Evolutionary conservation across 805 yeast genomes (phyloP).

Genomic region (Priceomyces castillae): DNA sequence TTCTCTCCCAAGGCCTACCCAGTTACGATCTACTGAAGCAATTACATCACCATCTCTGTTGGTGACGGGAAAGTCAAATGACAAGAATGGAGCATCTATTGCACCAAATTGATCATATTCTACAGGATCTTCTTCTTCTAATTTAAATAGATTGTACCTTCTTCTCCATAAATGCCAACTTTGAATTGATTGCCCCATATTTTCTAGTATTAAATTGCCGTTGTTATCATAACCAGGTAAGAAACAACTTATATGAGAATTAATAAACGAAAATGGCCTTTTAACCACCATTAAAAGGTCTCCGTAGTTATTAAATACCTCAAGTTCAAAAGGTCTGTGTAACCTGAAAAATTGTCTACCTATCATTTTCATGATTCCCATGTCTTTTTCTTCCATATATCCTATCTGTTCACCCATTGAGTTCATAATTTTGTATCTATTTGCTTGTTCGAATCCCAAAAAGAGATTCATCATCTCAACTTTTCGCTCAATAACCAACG

Average conservation of each 20-base stretch:
- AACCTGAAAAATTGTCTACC: constrained; percentile 79
- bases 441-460: constrained; percentile 90
- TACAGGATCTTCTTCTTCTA: constrained; percentile 38
- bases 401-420: constrained; percentile 74
- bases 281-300: constrained; percentile 61
- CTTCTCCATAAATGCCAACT: constrained; percentile 96
- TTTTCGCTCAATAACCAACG: constrained; percentile 82
- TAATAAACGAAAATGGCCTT: constrained; percentile 84
- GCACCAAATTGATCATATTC: constrained; percentile 76
- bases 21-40: constrained; percentile 84
- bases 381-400: constrained; percentile 76
- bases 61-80: constrained; percentile 79
- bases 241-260: constrained; percentile 77
- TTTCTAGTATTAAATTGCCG: constrained; percentile 39
- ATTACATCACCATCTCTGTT: constrained; percentile 57
- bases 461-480: constrained; percentile 85
- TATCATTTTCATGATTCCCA: constrained; percentile 63
- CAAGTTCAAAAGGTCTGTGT: constrained; percentile 83
- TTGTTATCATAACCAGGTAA: constrained; percentile 50
- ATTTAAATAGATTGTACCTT: constrained; percentile 72
- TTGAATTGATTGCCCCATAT: constrained; percentile 84
- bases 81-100: constrained; percentile 81
- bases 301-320: constrained; percentile 63
- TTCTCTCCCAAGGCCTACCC: constrained; percentile 94
- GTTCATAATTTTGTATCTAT: constrained; percentile 71